A percentile compares a stretch with the other conserved stretches of the same genome.
Conservation (phyloP, 108 stramenopile genomes). For the Cyclotella baltica region DNA sequence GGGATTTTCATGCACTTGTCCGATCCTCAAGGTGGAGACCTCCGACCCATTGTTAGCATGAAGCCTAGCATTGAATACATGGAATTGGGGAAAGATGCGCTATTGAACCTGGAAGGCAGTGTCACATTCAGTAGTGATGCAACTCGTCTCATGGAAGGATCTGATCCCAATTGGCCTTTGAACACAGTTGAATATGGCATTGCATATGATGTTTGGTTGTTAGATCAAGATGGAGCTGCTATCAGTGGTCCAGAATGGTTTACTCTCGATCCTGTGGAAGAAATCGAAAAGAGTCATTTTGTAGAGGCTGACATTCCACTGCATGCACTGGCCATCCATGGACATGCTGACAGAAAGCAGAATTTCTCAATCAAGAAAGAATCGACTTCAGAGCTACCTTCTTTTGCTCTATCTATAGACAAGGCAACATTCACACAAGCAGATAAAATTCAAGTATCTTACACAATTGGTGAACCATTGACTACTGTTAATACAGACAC, state of each 20-base stretch:
- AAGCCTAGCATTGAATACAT: too few relatives aligned
- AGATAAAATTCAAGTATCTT: not conserved
- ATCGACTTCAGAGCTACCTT: not conserved
- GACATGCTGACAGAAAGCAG: not conserved
- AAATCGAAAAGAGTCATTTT: not conserved
- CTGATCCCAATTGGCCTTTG: constrained; percentile 7
- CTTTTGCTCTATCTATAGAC: not conserved
- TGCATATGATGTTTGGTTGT: constrained; percentile 27
- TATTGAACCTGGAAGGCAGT: not conserved
- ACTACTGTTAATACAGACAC: too few relatives aligned
- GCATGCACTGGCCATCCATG: not conserved
- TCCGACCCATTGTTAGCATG: constrained; percentile 5
- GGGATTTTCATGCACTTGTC: constrained; percentile 42
- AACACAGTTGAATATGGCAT: constrained; percentile 9
- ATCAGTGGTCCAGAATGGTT: constrained; percentile 11
- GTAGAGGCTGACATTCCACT: not conserved
- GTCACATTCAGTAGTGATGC: constrained; percentile 1
- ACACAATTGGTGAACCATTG: not conserved
- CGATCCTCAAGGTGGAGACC: constrained; percentile 31
- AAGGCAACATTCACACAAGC: not conserved
- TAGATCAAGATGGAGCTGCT: constrained; percentile 14
- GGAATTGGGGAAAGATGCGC: not conserved
- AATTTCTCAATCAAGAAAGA: not conserved
- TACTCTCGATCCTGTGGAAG: not conserved
- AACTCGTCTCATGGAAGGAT: not conserved